Evolutionary conservation across 805 yeast species (phyloP).

Genomic region (Yamadazyma insecticola): DNA sequence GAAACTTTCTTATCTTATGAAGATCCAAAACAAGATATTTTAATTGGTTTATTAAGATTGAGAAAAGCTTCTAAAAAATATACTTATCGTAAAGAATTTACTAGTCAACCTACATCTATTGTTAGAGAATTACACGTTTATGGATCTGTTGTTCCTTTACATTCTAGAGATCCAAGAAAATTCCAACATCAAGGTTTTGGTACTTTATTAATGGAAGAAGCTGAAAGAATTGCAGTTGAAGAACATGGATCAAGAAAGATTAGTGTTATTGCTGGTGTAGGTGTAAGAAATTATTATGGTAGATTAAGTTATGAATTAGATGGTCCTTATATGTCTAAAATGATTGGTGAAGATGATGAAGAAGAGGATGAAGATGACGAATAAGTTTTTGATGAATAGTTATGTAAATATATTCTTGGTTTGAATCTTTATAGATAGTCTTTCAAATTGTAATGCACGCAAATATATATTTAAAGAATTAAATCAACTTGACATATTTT

Average conservation of each 20-base stretch:
- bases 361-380: conserved; percentile 4
- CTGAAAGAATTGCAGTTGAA: conserved; percentile 89
- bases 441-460: no score
- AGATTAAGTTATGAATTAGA: conserved; percentile 87
- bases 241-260: conserved; percentile 92
- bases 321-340: conserved; percentile 95
- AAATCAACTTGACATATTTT: no score
- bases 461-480: no score
- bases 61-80: conserved; percentile 85
- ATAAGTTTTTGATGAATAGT: no score
- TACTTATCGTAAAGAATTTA: conserved; percentile 87
- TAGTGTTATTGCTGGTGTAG: conserved; percentile 94
- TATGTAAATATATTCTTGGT: no score
- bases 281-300: conserved; percentile 93
- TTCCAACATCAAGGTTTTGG: conserved; percentile 99
- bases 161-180: conserved; percentile 93
- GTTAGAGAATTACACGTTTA: conserved; percentile 98
- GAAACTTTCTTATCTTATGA: conserved; percentile 95
- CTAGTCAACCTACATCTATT: conserved; percentile 77
- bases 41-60: conserved; percentile 84
- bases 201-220: conserved; percentile 96
- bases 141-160: conserved; percentile 95
- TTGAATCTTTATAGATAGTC: background rate
- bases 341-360: conserved; percentile 12
- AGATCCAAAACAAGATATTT: conserved; percentile 93